Percentiles rank a stretch among this genome's conserved stretches.
phyloP scores from a whole-genome alignment of 2,329 filamentous ascomycete species.

The Septoria petroselini region DNA sequence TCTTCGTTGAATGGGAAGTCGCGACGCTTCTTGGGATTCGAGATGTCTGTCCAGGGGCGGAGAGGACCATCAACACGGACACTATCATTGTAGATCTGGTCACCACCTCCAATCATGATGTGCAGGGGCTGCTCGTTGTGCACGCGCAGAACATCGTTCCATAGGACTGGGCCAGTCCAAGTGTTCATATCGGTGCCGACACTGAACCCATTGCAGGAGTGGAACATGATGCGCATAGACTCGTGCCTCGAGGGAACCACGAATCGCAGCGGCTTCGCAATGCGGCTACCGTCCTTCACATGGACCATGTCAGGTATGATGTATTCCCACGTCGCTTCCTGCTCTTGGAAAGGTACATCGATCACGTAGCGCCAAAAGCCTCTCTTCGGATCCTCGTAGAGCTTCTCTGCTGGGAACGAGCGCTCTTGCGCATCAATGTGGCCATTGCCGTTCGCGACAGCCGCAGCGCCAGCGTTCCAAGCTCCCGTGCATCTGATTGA shows the following conservation, averaged over 20 bases:
- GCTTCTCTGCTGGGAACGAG: conserved; percentile 51
- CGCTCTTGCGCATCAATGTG: conserved; percentile 23
- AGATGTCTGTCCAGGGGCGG: conserved; percentile 60
- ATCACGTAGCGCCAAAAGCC: conserved; percentile 60
- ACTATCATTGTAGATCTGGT: conserved; percentile 76
- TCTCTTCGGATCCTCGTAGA: conserved; percentile 59
- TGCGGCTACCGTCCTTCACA: conserved; percentile 23
- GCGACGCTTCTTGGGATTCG: conserved; percentile 59
- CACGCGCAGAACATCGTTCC: conserved; percentile 62
- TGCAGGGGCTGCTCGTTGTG: conserved; percentile 61
- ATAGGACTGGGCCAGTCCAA: conserved; percentile 59
- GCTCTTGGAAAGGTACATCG: conserved; percentile 64
- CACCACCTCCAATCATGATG: conserved; percentile 81
- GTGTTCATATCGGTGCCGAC: conserved; percentile 62
- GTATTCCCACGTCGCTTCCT: conserved; percentile 78
- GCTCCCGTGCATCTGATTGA: conserved; percentile 54
- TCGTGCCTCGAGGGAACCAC: conserved; percentile 58
- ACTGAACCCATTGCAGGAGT: conserved; percentile 67
- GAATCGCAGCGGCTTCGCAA: conserved; percentile 48
- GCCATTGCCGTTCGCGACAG: conserved; percentile 19
- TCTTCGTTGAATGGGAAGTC: conserved; percentile 63
- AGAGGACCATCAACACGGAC: conserved; percentile 82
- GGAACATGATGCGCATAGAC: conserved; percentile 68
- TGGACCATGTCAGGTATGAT: conserved; percentile 61
- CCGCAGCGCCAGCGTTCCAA: conserved; percentile 35